Evolutionary conservation across 345 rosid species (phyloP).

Genomic region (Bruguiera sexangula): DNA sequence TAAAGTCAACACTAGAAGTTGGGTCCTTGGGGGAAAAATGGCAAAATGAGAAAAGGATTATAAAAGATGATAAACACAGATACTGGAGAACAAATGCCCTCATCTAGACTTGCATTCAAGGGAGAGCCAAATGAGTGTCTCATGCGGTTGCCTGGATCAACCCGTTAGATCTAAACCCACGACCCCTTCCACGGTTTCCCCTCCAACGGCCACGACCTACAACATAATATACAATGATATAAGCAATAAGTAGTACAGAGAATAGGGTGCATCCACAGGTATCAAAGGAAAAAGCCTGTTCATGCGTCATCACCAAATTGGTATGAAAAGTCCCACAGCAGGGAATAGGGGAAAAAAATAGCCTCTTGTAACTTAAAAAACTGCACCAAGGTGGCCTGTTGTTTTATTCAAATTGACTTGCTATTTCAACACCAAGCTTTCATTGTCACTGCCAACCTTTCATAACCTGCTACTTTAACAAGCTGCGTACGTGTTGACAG

Average conservation of each 20-base stretch:
- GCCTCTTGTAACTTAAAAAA: neutral
- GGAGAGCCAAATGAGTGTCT: constrained; percentile 20
- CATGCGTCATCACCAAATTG: too few relatives aligned
- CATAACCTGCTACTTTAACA: too few relatives aligned
- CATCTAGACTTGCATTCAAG: constrained; percentile 7
- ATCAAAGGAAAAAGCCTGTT: neutral
- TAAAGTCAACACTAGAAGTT: constrained; percentile 18
- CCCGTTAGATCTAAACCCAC: constrained; percentile 57
- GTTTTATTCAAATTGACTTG: too few relatives aligned
- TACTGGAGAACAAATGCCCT: constrained; percentile 16
- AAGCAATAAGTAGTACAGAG: too few relatives aligned
- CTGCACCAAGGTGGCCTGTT: too few relatives aligned
- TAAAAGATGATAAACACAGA: constrained; percentile 24
- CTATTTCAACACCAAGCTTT: too few relatives aligned
- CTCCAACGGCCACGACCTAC: constrained; percentile 28
- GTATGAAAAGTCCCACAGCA: too few relatives aligned
- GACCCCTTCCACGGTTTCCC: constrained; percentile 68
- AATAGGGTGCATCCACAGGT: neutral
- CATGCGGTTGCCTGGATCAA: constrained; percentile 55
- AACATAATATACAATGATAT: neutral
- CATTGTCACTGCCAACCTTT: too few relatives aligned
- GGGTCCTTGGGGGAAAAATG: neutral
- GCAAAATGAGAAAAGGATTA: constrained; percentile 10
- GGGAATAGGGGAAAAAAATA: neutral
- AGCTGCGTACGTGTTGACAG: too few relatives aligned